Evolutionary conservation across 2,329 filamentous ascomycete species (phyloP).

Genomic region (Cordyceps cateniannulata): DNA sequence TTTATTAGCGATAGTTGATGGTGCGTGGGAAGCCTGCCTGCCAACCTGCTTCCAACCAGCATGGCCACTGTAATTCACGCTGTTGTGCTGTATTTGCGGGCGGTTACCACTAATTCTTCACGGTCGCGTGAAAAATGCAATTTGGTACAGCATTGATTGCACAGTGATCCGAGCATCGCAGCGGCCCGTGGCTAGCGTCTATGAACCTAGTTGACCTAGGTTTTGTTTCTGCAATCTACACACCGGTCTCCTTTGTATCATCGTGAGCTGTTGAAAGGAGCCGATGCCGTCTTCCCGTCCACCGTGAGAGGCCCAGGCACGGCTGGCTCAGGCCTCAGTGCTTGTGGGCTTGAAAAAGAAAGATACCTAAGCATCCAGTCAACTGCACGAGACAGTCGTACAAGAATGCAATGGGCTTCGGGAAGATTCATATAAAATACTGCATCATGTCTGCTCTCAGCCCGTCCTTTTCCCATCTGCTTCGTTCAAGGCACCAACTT

Average conservation of each 20-base stretch:
- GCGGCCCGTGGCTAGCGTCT: not conserved
- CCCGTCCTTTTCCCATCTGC: not conserved
- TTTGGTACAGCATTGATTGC: not conserved
- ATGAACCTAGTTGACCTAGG: not conserved
- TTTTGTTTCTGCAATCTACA: not conserved
- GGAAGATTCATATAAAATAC: not conserved
- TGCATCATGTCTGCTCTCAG: not conserved
- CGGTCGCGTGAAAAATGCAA: not conserved
- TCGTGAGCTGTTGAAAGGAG: not conserved
- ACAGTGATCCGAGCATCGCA: not conserved
- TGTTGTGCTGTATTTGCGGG: not conserved
- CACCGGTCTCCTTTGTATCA: not conserved
- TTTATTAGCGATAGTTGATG: not conserved
- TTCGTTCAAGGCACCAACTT: not conserved
- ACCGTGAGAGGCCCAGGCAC: not conserved
- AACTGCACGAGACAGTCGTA: too few species aligned
- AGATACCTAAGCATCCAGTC: not conserved
- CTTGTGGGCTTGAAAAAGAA: not conserved
- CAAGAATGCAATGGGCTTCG: too few species aligned
- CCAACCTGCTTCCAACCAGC: too few species aligned
- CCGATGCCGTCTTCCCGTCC: not conserved
- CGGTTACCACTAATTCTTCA: not conserved
- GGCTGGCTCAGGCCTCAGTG: not conserved
- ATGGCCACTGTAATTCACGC: not conserved
- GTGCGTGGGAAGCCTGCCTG: too few species aligned